Percentiles rank a stretch among this genome's conserved stretches.
Conservation (phyloP, 805 yeast species). For the Dipodascopsis uninucleata region DNA sequence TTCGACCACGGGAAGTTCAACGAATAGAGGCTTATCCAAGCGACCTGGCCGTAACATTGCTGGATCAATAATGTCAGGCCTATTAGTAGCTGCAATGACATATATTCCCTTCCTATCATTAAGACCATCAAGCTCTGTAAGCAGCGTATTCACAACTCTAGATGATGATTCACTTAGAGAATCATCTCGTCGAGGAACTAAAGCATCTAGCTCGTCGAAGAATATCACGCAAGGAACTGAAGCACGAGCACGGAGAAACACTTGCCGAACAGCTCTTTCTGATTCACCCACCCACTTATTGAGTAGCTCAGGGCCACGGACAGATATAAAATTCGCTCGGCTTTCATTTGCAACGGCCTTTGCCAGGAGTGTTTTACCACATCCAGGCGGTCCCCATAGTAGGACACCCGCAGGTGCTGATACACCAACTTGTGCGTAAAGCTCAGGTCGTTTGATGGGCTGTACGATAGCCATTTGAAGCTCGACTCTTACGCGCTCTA, state of each 20-base stretch:
- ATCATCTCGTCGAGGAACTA: conserved; percentile 91
- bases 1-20: conserved; percentile 74
- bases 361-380: conserved; percentile 94
- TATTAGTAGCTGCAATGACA: conserved; percentile 93
- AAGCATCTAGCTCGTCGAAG: conserved; percentile 93
- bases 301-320: conserved; percentile 91
- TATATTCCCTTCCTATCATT: conserved; percentile 90
- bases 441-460: conserved; percentile 88
- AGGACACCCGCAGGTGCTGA: conserved; percentile 95
- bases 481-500: conserved; percentile 74
- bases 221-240: conserved; percentile 92
- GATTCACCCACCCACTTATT: conserved; percentile 96
- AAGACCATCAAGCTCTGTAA: conserved; percentile 92
- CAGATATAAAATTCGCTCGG: conserved; percentile 90
- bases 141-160: conserved; percentile 87
- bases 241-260: conserved; percentile 86
- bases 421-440: conserved; percentile 86
- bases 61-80: conserved; percentile 98
- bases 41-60: conserved; percentile 98
- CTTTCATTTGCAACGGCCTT: conserved; percentile 98
- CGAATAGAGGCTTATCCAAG: conserved; percentile 85
- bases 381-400: conserved; percentile 99
- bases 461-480: conserved; percentile 96
- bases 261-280: conserved; percentile 90
- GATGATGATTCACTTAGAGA: conserved; percentile 84